Evolutionary conservation across 2,329 filamentous ascomycete genomes (phyloP), one percentile per base, ranked within the genome.

Genomic region (Venturia aucupariae): DNA sequence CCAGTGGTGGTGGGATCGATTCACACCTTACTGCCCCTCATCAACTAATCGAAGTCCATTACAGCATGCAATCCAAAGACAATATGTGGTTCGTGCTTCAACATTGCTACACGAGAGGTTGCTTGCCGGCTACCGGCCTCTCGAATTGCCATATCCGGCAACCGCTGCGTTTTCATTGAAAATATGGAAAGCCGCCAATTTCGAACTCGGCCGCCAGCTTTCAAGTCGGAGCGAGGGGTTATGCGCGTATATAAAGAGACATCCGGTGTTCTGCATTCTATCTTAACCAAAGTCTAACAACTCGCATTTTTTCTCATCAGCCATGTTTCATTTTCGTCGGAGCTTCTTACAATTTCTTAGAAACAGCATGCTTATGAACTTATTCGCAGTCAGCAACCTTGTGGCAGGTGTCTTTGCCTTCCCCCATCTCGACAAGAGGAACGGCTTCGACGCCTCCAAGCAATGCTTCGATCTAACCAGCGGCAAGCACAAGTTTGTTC

Each of bases 401-500:
- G 51, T 57, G 51, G 30, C 30, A 15, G 17, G 17, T n/a, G 51
- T 27, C 17, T 8, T 22, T 57, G 51, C 51, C 17, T 35, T 35
- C 17, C 51, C 38, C 15, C n/a, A 13, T 27, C 35, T 60, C 19
- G 24, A 39, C 27, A 60, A 60, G 27, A 5, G 38, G 15, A 32
- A 11, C n/a, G 27, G 11, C 11, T 60, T 60, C n/a, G 22, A 44
- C n/a, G 59, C 59, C 41, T 24, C 59, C 38, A 32, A 41, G 59
- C 59, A 60, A 32, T 41, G 41, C 38, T 41, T 60, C 59, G 35
- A 60, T 44, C 8, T 60, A 27, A 60, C 59, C n/a, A 35, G 30
- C 17, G 59, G 62, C 22, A 8, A 35, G 15, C 44, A 63, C 39
- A 39, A 32, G 17, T 63, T 63, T 57, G 15, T 55, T 15, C 62